phyloP scores from a whole-genome alignment of 2,329 filamentous ascomycete genomes.

The Penicillium sp. region DNA sequence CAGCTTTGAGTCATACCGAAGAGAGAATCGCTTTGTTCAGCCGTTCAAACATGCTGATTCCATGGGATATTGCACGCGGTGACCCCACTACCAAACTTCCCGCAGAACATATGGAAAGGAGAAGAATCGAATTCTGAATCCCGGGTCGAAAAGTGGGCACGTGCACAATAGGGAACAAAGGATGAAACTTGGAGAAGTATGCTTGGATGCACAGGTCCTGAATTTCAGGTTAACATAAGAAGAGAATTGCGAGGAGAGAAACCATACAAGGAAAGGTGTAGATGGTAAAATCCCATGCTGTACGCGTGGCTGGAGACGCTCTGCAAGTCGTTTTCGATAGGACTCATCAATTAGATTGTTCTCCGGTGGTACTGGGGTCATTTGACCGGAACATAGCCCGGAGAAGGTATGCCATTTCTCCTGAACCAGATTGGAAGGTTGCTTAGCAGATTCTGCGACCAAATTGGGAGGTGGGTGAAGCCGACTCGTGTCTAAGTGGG shows the following conservation, averaged over 20 bases:
- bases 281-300: conserved; percentile 14
- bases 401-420: conserved; percentile 12
- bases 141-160: conserved; percentile 23
- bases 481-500: neutral
- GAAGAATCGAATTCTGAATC: conserved; percentile 17
- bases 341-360: conserved; percentile 9
- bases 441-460: neutral
- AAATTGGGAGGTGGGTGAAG: neutral
- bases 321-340: conserved; percentile 12
- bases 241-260: neutral
- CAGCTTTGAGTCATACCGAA: conserved; percentile 4
- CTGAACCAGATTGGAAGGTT: neutral
- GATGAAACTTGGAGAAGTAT: conserved; percentile 25
- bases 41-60: conserved; percentile 25
- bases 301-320: conserved; percentile 13
- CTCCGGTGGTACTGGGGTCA: conserved; percentile 1
- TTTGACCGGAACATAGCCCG: neutral
- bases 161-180: conserved; percentile 26
- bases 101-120: conserved; percentile 26
- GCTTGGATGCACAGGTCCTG: conserved; percentile 26
- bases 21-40: conserved; percentile 26
- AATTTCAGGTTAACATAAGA: neutral
- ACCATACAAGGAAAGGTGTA: conserved; percentile 19
- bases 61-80: conserved; percentile 13
- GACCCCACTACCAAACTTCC: conserved; percentile 26